A percentile compares a stretch with the other conserved stretches of the same genome.
Conservation (phyloP, 306 rosid species). For the Astragalus membranaceus region DNA sequence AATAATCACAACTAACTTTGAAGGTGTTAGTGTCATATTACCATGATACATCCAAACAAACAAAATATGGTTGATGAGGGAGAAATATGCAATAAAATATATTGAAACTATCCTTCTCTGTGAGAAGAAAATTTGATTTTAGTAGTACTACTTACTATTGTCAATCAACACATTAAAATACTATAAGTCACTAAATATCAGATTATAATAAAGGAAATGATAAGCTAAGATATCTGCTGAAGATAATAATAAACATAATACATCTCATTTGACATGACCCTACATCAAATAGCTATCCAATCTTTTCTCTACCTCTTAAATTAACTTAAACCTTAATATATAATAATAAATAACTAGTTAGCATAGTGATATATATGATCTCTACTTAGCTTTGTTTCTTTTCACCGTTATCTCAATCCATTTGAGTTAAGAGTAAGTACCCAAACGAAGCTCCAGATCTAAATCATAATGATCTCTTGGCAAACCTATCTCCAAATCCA, state of each 20-base stretch:
- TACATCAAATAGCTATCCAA: conserved; percentile 6
- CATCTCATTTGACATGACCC: conserved; percentile 5
- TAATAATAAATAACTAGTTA: not conserved
- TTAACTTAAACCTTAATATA: not conserved
- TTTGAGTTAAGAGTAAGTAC: conserved; percentile 39
- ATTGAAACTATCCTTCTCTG: not conserved
- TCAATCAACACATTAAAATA: conserved; percentile 14
- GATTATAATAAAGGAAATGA: conserved; percentile 1
- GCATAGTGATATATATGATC: not conserved
- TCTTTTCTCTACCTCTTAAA: conserved; percentile 14
- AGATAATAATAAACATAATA: not conserved
- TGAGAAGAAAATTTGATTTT: not conserved
- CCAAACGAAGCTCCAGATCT: conserved; percentile 95
- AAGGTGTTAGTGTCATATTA: not conserved
- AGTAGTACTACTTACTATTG: not conserved
- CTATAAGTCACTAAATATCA: not conserved
- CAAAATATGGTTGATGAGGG: not conserved
- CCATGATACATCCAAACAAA: not conserved
- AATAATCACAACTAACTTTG: conserved; percentile 5
- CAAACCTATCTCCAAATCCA: conserved; percentile 66
- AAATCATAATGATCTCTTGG: conserved; percentile 40
- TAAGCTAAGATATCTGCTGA: not conserved
- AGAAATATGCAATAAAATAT: not conserved
- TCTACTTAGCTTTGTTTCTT: not conserved
- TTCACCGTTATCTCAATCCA: not conserved